These are phyloP conservation scores for Rhamnella rubrinervis DNA, from an alignment of 331 rosid genomes.

Conservation along the genomic window DNA sequence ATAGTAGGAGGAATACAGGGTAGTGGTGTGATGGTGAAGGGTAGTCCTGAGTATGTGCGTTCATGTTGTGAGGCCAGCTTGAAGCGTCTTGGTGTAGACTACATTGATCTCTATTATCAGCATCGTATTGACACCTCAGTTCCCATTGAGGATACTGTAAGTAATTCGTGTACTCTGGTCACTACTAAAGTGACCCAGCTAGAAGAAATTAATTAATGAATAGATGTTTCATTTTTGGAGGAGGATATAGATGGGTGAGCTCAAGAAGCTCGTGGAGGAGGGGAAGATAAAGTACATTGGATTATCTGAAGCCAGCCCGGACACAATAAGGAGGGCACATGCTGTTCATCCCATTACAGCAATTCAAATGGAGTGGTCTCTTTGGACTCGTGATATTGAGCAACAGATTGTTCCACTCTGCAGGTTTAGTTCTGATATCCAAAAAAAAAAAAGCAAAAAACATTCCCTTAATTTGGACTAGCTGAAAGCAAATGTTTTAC, in stretches of 20 bases:
- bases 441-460: no score
- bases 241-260: slow-evolving; percentile 52
- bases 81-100: slow-evolving; percentile 64
- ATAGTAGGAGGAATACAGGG: slow-evolving; percentile 11
- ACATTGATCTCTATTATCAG: slow-evolving; percentile 76
- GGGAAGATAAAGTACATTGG: slow-evolving; percentile 65
- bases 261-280: slow-evolving; percentile 59
- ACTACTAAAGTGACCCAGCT: not conserved
- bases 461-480: no score
- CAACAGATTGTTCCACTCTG: slow-evolving; percentile 60
- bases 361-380: slow-evolving; percentile 72
- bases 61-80: slow-evolving; percentile 71
- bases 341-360: slow-evolving; percentile 79
- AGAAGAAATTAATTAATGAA: not conserved
- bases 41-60: slow-evolving; percentile 70
- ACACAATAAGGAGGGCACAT: slow-evolving; percentile 71
- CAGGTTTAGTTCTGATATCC: slow-evolving; percentile 31
- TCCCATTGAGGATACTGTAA: slow-evolving; percentile 79
- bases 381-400: slow-evolving; percentile 75
- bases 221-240: not conserved
- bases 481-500: no score
- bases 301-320: slow-evolving; percentile 62
- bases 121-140: slow-evolving; percentile 66
- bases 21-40: slow-evolving; percentile 30
- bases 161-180: not conserved